phyloP scores from a whole-genome alignment of 345 rosid genomes.

The rapeseed (Brassica napus) region DNA sequence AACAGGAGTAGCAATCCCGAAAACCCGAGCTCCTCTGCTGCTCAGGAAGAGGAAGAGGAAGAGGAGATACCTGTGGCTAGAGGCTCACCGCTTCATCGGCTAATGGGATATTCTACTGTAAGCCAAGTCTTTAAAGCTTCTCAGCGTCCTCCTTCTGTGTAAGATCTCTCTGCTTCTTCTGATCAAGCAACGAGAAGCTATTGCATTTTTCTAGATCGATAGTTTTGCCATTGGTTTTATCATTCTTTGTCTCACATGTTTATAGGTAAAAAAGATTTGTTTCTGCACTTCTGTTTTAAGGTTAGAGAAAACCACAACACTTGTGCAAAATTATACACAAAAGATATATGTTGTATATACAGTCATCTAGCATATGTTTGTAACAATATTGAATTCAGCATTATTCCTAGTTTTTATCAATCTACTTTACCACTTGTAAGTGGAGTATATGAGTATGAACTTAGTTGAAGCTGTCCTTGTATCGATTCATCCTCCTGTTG shows the following conservation, averaged over 20 bases:
- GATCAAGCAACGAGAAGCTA: constrained; percentile 22
- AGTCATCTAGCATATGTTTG: constrained; percentile 20
- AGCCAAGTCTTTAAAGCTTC: constrained; percentile 52
- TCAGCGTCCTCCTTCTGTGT: constrained; percentile 27
- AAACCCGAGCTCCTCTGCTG: constrained; percentile 40
- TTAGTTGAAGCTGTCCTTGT: constrained; percentile 50
- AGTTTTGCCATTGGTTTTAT: constrained; percentile 34
- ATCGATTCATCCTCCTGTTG: constrained; percentile 53
- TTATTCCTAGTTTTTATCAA: constrained; percentile 19
- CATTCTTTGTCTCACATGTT: constrained; percentile 36
- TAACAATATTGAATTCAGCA: constrained; percentile 30
- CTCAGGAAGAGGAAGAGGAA: constrained; percentile 33
- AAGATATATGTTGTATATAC: constrained; percentile 16
- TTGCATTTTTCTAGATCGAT: not conserved
- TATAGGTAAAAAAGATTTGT: constrained; percentile 31
- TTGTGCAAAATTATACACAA: constrained; percentile 23
- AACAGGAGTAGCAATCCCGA: constrained; percentile 33
- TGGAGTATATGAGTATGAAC: constrained; percentile 17
- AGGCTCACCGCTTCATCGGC: constrained; percentile 71
- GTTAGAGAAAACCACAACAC: constrained; percentile 26
- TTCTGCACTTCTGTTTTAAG: constrained; percentile 23
- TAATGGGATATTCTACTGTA: constrained; percentile 88
- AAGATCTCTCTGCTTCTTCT: constrained; percentile 29
- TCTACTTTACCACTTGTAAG: constrained; percentile 10
- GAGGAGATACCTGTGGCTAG: constrained; percentile 46